phyloP scores from a whole-genome alignment of 306 rosid genomes.

The Ceratonia siliqua region DNA sequence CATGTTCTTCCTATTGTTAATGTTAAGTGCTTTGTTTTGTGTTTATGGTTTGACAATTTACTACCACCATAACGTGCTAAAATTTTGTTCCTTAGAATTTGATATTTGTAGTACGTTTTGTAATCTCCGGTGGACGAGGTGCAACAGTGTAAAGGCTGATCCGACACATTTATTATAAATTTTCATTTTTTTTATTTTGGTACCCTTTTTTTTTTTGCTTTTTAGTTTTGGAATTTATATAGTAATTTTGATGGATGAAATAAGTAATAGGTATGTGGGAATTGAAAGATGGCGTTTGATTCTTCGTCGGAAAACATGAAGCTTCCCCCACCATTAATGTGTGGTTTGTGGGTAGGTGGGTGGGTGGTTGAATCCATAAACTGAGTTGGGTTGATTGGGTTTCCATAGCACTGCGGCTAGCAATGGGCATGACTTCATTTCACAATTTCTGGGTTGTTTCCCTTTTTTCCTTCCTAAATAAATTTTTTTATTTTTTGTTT shows the following conservation, averaged over 20 bases:
- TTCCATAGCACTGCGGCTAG: background rate
- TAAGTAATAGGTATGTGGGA: background rate
- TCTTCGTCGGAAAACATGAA: constrained; percentile 12
- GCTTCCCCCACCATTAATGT: background rate
- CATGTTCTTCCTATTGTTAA: background rate
- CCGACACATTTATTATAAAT: background rate
- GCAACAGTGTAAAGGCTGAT: background rate
- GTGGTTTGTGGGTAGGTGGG: background rate
- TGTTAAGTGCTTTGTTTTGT: background rate
- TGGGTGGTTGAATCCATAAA: background rate
- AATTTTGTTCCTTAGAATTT: constrained; percentile 19
- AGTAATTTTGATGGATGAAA: background rate
- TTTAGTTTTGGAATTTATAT: background rate
- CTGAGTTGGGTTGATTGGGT: background rate
- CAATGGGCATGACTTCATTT: background rate
- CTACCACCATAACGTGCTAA: constrained; percentile 36
- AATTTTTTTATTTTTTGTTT: background rate
- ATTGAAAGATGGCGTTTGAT: background rate
- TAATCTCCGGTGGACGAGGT: constrained; percentile 33
- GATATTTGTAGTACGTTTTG: background rate
- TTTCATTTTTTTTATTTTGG: background rate
- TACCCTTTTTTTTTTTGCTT: background rate
- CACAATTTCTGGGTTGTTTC: background rate
- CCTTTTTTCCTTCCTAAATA: background rate
- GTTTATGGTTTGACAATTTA: background rate